Conservation (phyloP, 768 basidiomycete genomes). For the Pisolithus orientalis region DNA sequence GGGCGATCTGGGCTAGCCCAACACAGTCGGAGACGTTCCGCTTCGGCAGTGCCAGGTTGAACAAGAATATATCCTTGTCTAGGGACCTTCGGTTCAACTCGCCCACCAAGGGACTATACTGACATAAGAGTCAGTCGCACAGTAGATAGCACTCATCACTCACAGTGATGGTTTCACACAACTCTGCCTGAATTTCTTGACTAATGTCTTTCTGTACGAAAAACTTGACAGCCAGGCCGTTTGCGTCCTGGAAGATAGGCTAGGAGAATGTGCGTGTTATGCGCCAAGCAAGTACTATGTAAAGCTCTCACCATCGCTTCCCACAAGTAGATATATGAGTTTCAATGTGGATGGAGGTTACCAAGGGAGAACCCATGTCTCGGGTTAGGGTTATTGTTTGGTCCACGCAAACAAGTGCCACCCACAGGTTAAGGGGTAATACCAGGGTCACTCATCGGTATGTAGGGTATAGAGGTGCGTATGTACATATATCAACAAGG, state of each 20-base stretch:
- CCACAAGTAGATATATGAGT: not conserved
- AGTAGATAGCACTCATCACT: constrained; percentile 3
- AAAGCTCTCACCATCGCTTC: constrained; percentile 17
- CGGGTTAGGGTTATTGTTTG: constrained; percentile 28
- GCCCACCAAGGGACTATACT: constrained; percentile 60
- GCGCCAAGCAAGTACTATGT: not conserved
- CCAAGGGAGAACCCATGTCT: constrained; percentile 21
- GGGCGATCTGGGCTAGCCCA: constrained; percentile 68
- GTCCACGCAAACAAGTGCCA: constrained; percentile 13
- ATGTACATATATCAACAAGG: too few species aligned
- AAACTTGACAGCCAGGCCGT: constrained; percentile 69
- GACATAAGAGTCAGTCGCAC: constrained; percentile 4
- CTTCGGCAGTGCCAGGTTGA: constrained; percentile 62
- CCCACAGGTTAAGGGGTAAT: not conserved
- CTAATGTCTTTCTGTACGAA: constrained; percentile 78
- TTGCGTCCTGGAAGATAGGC: constrained; percentile 69
- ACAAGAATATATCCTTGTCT: constrained; percentile 70
- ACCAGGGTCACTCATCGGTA: too few species aligned
- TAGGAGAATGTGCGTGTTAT: constrained; percentile 17
- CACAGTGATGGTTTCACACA: constrained; percentile 72
- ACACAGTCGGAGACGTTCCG: constrained; percentile 67
- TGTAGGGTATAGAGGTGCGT: too few species aligned
- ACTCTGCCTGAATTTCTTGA: constrained; percentile 59
- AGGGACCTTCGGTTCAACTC: constrained; percentile 74
- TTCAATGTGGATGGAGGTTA: not conserved